A percentile compares a stretch with the other conserved stretches of the same genome.
Evolutionary conservation across 495 filamentous ascomycete genomes (phyloP).

Genomic region (Neurospora terricola): DNA sequence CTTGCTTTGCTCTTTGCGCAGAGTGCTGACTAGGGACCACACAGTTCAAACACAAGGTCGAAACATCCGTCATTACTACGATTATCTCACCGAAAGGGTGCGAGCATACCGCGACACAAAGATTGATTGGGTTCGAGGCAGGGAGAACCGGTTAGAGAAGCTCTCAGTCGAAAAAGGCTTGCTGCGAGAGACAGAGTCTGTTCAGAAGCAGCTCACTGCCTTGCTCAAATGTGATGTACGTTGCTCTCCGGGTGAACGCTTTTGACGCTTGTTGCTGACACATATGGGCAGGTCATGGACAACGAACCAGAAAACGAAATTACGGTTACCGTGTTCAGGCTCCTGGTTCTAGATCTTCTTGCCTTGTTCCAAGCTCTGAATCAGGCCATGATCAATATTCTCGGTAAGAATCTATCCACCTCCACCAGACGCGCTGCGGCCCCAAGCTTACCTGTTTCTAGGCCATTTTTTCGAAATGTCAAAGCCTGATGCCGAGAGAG

Average conservation of each 20-base stretch:
- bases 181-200: slow-evolving; percentile 80
- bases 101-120: slow-evolving; percentile 73
- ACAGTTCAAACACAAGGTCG: slow-evolving; percentile 88
- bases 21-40: slow-evolving; percentile 4
- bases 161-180: slow-evolving; percentile 88
- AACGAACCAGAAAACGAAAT: slow-evolving; percentile 95
- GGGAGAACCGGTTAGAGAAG: slow-evolving; percentile 72
- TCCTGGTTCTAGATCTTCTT: slow-evolving; percentile 84
- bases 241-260: background rate
- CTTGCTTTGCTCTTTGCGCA: background rate
- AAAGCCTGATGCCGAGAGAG: slow-evolving; percentile 80
- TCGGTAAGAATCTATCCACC: slow-evolving; percentile 48
- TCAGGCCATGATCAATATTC: slow-evolving; percentile 93
- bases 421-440: background rate
- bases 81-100: slow-evolving; percentile 76
- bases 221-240: slow-evolving; percentile 84
- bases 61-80: slow-evolving; percentile 86
- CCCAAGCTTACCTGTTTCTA: slow-evolving; percentile 26
- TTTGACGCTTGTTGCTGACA: background rate
- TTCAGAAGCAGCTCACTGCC: slow-evolving; percentile 80
- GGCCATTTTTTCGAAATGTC: slow-evolving; percentile 99
- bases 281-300: slow-evolving; percentile 57
- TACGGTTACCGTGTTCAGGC: slow-evolving; percentile 86
- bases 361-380: slow-evolving; percentile 92
- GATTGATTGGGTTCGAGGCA: slow-evolving; percentile 80